Evolutionary conservation across 139 green algal species (phyloP).

Genomic region (Dunaliella primolecta): DNA sequence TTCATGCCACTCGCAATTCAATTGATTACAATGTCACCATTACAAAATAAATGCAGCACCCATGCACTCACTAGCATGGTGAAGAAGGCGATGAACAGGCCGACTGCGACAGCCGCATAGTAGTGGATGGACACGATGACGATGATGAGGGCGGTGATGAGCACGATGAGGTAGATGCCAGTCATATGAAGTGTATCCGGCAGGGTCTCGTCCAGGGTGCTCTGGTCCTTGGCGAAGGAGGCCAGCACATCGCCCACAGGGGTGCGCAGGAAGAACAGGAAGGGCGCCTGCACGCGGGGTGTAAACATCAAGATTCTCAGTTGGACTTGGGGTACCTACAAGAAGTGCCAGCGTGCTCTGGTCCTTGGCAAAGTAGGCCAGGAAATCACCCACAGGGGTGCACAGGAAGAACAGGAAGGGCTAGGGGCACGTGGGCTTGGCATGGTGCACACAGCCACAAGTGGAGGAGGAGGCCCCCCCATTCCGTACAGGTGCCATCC

Average conservation of each 20-base stretch:
- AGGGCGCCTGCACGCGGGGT: slow-evolving; percentile 23
- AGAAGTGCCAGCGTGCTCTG: slow-evolving; percentile 48
- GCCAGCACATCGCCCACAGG: slow-evolving; percentile 54
- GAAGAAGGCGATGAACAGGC: slow-evolving; percentile 36
- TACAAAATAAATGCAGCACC: no score
- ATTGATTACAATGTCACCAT: no score
- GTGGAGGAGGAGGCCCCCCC: no score
- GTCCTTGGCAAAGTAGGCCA: slow-evolving; percentile 54
- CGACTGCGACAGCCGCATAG: slow-evolving; percentile 40
- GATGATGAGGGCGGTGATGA: slow-evolving; percentile 47
- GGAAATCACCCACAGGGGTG: slow-evolving; percentile 51
- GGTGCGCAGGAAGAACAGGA: slow-evolving; percentile 58
- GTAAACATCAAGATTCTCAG: not conserved
- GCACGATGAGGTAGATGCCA: slow-evolving; percentile 49
- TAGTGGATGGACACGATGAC: slow-evolving; percentile 46
- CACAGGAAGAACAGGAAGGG: slow-evolving; percentile 58
- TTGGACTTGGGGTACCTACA: no score
- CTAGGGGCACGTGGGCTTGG: no score
- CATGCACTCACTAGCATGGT: slow-evolving; percentile 31
- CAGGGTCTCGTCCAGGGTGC: slow-evolving; percentile 54
- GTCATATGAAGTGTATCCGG: slow-evolving; percentile 53
- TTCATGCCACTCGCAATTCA: no score
- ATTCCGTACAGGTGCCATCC: no score
- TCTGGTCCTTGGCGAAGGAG: slow-evolving; percentile 51
- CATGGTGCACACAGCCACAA: no score